A percentile compares a stretch with the other conserved stretches of the same genome.
Conservation (phyloP, 352 stramenopile species). For the Pythium monospermum region DNA sequence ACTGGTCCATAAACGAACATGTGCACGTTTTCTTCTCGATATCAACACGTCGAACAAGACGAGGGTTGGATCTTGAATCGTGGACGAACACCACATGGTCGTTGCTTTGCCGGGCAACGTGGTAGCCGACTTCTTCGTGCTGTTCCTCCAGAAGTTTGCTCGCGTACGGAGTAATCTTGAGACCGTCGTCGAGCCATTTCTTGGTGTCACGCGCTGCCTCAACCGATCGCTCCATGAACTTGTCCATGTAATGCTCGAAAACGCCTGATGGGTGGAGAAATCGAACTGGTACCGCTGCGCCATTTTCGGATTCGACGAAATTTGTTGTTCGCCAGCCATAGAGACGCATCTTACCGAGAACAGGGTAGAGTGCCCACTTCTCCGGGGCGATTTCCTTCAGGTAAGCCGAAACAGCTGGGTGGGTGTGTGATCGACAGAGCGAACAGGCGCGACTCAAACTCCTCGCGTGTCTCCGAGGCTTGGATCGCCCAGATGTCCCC, state of each 20-base stretch:
- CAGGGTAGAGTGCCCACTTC: slow-evolving; percentile 11
- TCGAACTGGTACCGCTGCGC: neutral
- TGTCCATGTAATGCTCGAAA: slow-evolving; percentile 17
- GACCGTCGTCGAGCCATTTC: too few relatives aligned
- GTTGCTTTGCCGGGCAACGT: neutral
- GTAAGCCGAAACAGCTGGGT: slow-evolving; percentile 8
- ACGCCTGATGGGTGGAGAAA: slow-evolving; percentile 9
- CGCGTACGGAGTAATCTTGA: too few relatives aligned
- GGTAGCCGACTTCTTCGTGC: too few relatives aligned
- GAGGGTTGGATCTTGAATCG: too few relatives aligned
- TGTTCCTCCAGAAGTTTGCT: too few relatives aligned
- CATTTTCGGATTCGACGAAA: slow-evolving; percentile 19
- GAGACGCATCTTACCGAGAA: neutral
- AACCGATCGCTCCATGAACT: too few relatives aligned
- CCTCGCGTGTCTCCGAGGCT: neutral
- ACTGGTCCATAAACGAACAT: too few relatives aligned
- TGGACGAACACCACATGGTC: too few relatives aligned
- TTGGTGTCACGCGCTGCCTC: too few relatives aligned
- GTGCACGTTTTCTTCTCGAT: too few relatives aligned
- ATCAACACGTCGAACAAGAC: too few relatives aligned
- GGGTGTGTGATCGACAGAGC: neutral
- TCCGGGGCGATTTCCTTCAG: slow-evolving; percentile 4
- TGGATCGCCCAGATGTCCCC: slow-evolving; percentile 14
- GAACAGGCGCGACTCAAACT: neutral
- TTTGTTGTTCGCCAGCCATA: slow-evolving; percentile 22